Base-by-base conservation (phyloP, 352 stramenopile genomes). In the Phytophthora macrochlamydospora region DNA sequence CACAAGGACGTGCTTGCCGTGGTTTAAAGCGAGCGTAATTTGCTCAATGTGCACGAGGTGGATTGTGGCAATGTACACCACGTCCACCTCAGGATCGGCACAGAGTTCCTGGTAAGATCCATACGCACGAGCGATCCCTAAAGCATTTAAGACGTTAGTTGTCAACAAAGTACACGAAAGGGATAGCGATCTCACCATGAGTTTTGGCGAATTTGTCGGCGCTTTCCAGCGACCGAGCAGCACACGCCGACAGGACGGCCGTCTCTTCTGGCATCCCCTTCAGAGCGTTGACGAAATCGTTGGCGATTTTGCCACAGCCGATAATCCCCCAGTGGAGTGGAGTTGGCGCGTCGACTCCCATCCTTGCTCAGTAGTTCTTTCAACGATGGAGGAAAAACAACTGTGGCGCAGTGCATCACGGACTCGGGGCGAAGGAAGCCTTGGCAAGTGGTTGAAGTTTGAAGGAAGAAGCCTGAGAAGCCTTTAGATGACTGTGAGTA, bases 1-100 rank as follows among this genome's bases (percentile, higher is more conserved):
- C 30, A 97, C 76, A 8, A 97, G 73, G 40, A 96, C 86, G 73
- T 97, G 89, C 58, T 97, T 98, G 57, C 81, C 76, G 45, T 83
- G 69, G 12, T 77, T 72, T 3, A 98, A 59, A 7, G 83, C 91
- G 58, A 90, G 66, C 42, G 83, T 56, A 12, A 81, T 80, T 50
- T 92, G 83, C 14, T 76, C 55, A 45, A 76, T 80, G 64, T 97
- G 89, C 54, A 90, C 28, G 97, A 76, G 18, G 18, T 24, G 18
- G 18, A 24, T 24, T 24, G 18, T 24, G 18, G 18, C 18, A 24
- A 24, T 24, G 62, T 98, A 98, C n/a, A 97, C 83, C 37, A 97
- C 83, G 49, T 97, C 87, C 24, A 98, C 82, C 7, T 85, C 66
- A 4, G 78, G 56, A 71, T 97, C 89, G 7, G 66, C 49, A 29